These are phyloP conservation scores for Clonostachys rosea DNA, from an alignment of 2,329 filamentous ascomycete species.

Conservation along the genomic window DNA sequence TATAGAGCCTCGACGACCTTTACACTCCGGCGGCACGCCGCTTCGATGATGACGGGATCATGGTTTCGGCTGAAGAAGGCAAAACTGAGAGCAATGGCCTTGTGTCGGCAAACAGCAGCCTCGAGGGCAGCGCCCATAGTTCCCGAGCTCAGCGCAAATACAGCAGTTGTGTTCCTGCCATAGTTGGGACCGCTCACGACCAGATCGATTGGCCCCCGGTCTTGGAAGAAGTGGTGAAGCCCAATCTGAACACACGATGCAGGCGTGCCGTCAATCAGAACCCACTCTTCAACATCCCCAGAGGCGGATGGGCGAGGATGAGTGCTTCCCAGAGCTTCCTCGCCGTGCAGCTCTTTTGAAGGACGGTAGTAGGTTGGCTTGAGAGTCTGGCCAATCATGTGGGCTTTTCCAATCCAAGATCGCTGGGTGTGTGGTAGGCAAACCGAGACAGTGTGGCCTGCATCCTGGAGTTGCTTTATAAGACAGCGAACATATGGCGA, in stretches of 20 bases:
- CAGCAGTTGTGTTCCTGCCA: constrained; percentile 74
- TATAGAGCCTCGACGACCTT: constrained; percentile 75
- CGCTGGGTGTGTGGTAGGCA: constrained; percentile 87
- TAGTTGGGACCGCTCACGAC: constrained; percentile 81
- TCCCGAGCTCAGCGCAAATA: constrained; percentile 74
- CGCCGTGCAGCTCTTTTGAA: constrained; percentile 31
- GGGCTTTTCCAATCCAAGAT: constrained; percentile 98
- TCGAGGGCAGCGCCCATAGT: constrained; percentile 76
- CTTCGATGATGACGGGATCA: constrained; percentile 74
- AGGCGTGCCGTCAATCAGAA: constrained; percentile 76
- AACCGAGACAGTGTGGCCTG: constrained; percentile 85
- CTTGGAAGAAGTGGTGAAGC: constrained; percentile 72
- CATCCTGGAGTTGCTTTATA: constrained; percentile 62
- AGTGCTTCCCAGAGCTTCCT: constrained; percentile 55
- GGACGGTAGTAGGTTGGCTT: constrained; percentile 80
- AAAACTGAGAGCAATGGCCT: constrained; percentile 79
- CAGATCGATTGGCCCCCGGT: constrained; percentile 67
- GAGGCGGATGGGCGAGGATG: constrained; percentile 49
- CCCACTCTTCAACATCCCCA: constrained; percentile 67
- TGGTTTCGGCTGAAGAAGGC: constrained; percentile 87
- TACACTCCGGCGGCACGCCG: constrained; percentile 69
- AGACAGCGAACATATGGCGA: constrained; percentile 78
- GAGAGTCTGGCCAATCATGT: constrained; percentile 86
- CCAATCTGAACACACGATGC: constrained; percentile 81
- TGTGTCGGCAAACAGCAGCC: constrained; percentile 65